Evolutionary conservation across 1,284 basidiomycete species (phyloP).

Genomic region (Papiliotrema laurentii): DNA sequence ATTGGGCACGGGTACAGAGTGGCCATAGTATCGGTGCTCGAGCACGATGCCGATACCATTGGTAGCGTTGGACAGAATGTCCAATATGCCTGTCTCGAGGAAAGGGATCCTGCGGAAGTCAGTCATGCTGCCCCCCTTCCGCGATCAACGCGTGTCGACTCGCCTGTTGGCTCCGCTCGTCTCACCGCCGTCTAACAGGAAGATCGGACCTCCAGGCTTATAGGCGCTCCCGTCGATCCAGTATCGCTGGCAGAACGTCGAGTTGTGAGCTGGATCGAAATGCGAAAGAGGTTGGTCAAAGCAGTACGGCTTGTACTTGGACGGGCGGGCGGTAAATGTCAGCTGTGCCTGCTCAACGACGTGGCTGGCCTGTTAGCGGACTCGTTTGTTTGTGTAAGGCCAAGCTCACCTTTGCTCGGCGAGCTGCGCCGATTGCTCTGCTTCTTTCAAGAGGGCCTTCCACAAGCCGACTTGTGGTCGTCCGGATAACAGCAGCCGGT

Average conservation of each 20-base stretch:
- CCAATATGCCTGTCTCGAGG: slow-evolving; percentile 64
- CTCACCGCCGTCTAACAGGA: slow-evolving; percentile 79
- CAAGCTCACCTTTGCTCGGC: no score
- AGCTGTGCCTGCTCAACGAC: neutral
- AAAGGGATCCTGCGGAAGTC: slow-evolving; percentile 37
- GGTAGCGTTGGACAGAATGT: slow-evolving; percentile 76
- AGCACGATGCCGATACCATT: slow-evolving; percentile 79
- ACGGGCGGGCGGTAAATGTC: neutral
- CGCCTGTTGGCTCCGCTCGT: slow-evolving; percentile 51
- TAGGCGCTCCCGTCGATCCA: slow-evolving; percentile 88
- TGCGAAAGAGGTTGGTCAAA: slow-evolving; percentile 85
- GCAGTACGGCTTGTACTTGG: slow-evolving; percentile 51
- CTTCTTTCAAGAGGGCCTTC: slow-evolving; percentile 26
- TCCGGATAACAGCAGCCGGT: slow-evolving; percentile 16
- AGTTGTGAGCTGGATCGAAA: slow-evolving; percentile 36
- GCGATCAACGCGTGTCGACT: slow-evolving; percentile 2
- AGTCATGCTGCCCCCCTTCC: neutral
- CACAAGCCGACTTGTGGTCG: slow-evolving; percentile 48
- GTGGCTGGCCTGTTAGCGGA: neutral
- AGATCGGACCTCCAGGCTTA: slow-evolving; percentile 66
- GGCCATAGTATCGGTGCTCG: slow-evolving; percentile 67
- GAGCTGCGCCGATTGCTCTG: neutral
- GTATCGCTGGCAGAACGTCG: slow-evolving; percentile 58
- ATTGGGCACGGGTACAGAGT: slow-evolving; percentile 62
- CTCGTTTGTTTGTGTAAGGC: neutral